Conservation (phyloP, 2,329 filamentous ascomycete genomes). For the Trichothecium sympodiale region DNA sequence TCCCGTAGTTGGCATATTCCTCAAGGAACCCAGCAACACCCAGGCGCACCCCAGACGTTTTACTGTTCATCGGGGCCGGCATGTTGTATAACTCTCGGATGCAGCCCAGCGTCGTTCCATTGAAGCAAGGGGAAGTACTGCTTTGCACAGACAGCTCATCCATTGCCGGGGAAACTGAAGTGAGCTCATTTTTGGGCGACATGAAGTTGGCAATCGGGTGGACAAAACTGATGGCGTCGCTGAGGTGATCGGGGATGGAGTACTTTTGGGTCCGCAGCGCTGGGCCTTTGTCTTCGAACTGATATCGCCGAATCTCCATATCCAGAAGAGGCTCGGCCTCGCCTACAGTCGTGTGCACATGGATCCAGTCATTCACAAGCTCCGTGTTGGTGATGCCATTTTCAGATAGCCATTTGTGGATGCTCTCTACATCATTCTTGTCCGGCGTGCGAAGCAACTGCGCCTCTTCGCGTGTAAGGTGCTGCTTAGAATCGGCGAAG, state of each 20-base stretch:
- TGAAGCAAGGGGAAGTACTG: slow-evolving; percentile 18
- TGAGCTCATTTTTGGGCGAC: slow-evolving; percentile 23
- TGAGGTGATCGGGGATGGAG: slow-evolving; percentile 27
- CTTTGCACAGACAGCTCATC: slow-evolving; percentile 8
- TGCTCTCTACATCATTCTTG: slow-evolving; percentile 19
- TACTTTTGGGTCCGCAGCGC: slow-evolving; percentile 34
- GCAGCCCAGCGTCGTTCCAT: slow-evolving; percentile 25
- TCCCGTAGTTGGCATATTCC: slow-evolving; percentile 31
- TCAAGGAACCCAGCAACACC: slow-evolving; percentile 40
- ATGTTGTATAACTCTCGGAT: slow-evolving; percentile 35
- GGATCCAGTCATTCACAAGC: slow-evolving; percentile 28
- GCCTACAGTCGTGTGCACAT: slow-evolving; percentile 27
- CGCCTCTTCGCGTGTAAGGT: slow-evolving; percentile 26
- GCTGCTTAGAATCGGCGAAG: slow-evolving; percentile 9
- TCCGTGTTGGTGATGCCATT: slow-evolving; percentile 22
- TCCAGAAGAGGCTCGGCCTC: slow-evolving; percentile 28
- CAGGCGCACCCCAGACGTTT: slow-evolving; percentile 24
- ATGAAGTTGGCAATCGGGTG: slow-evolving; percentile 39
- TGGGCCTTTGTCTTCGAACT: slow-evolving; percentile 22
- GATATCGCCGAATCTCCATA: slow-evolving; percentile 28
- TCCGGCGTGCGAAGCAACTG: slow-evolving; percentile 22
- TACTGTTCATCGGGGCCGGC: slow-evolving; percentile 16
- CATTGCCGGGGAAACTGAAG: slow-evolving; percentile 6
- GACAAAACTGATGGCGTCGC: slow-evolving; percentile 30
- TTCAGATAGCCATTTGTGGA: slow-evolving; percentile 29